Base-by-base conservation (phyloP, 192 early-diverging fungal genomes). In the Cladochytrium replicatum region DNA sequence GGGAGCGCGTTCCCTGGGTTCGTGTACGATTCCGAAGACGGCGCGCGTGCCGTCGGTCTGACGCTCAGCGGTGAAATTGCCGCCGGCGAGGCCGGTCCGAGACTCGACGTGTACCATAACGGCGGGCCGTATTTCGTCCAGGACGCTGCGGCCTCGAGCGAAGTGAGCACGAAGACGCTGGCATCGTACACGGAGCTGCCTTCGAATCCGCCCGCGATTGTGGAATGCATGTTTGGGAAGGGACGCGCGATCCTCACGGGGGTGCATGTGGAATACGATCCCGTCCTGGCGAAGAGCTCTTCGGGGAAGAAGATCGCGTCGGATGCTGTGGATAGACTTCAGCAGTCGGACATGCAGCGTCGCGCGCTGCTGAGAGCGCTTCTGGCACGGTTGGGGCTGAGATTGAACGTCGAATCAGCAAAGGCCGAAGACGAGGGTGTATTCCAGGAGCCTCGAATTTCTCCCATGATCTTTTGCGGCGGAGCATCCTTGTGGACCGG, bases 1-100 rank as follows among this genome's bases (percentile, higher is more conserved):
- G 94, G 92, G 0, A 81, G 80, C 8, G 81, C 83, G 3, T 84
- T 76, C 24, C 78, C 82, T 13, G 87, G 85, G 8, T 97, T 92
- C 63, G 72, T 78, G 40, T 94, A 97, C 64, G 82, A 82, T 48
- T 69, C 64, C n/a, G 87, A 93, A 52, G 55, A 63, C 23, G 88
- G 86, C 4, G 80, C 86, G 7, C 64, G 72, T 31, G 80, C 85
- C 2, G 72, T 84, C 3, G 51, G 50, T 17, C 65, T 84, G 21
- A 32, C 50, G 2, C 52, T 74, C 0, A 24, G 7, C 6, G 31
- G 23, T 27, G 25, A n/a, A 23, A 1, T 21, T 11, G 37, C 41
- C 8, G 19, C 2, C 24, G 15, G 21, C 24, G 15, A 38, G 37
- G 30, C 25, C 29, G 43, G 4, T 23, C 3, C 29, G 44, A 41